These are phyloP conservation scores for Aspergillus mulundensis DNA, from an alignment of 495 filamentous ascomycete species.

Conservation along the genomic window DNA sequence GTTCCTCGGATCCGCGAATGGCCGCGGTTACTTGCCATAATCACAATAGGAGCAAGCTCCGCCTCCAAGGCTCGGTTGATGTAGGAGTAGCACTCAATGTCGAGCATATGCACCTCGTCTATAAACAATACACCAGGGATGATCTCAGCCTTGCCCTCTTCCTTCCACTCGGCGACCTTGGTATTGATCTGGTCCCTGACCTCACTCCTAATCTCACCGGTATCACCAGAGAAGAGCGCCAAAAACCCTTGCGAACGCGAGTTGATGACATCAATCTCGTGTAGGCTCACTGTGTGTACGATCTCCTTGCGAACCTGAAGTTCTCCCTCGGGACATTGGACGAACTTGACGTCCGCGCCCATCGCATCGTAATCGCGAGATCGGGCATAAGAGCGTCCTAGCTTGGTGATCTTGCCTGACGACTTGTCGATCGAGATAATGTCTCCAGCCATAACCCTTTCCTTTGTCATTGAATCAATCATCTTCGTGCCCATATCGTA, in stretches of 20 bases:
- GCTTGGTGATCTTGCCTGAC: conserved; percentile 93
- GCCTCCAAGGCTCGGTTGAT: conserved; percentile 95
- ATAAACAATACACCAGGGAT: conserved; percentile 97
- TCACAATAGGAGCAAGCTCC: conserved; percentile 93
- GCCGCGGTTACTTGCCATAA: conserved; percentile 98
- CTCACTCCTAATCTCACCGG: conserved; percentile 95
- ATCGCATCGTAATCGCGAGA: conserved; percentile 98
- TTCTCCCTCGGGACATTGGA: conserved; percentile 97
- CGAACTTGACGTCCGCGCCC: conserved; percentile 97
- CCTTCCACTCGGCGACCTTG: conserved; percentile 97
- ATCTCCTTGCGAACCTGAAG: conserved; percentile 96
- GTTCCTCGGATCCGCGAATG: conserved; percentile 91
- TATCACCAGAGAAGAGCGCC: conserved; percentile 95
- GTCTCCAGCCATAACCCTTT: conserved; percentile 96
- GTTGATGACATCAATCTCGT: conserved; percentile 99
- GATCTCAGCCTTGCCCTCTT: conserved; percentile 97
- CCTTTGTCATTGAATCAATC: conserved; percentile 99
- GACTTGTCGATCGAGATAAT: conserved; percentile 98
- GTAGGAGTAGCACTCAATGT: conserved; percentile 98
- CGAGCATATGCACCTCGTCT: conserved; percentile 99
- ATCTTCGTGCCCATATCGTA: conserved; percentile 99
- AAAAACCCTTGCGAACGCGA: conserved; percentile 94
- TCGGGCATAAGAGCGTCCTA: conserved; percentile 87
- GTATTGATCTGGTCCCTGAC: conserved; percentile 98
- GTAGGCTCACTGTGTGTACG: conserved; percentile 90